A percentile compares a stretch with the other conserved stretches of the same genome.
Conservation (phyloP, 345 rosid genomes). For the Bruguiera sexangula region DNA sequence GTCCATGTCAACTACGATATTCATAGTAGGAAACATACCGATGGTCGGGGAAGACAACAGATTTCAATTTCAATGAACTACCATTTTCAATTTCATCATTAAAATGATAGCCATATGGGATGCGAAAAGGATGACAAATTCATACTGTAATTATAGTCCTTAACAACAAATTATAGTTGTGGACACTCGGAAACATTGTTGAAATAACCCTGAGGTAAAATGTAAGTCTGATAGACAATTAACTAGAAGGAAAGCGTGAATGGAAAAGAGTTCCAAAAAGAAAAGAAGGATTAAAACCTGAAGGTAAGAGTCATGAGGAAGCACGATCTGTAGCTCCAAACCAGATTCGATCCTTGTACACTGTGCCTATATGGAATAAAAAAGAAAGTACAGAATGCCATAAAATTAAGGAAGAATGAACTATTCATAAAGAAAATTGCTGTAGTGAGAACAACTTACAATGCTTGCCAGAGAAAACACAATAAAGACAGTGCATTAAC, state of each 20-base stretch:
- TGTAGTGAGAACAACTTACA: constrained; percentile 47
- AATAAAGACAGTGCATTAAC: constrained; percentile 77
- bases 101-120: too few species aligned
- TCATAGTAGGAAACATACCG: background rate
- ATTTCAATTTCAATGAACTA: too few species aligned
- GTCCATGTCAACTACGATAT: too few species aligned
- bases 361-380: constrained; percentile 48
- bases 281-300: constrained; percentile 48
- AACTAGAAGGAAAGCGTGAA: constrained; percentile 6
- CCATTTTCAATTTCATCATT: too few species aligned
- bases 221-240: background rate
- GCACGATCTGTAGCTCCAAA: constrained; percentile 93
- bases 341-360: constrained; percentile 84
- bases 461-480: constrained; percentile 79
- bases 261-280: background rate
- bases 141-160: background rate
- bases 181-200: constrained; percentile 69
- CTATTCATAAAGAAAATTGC: background rate
- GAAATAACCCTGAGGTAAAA: constrained; percentile 68
- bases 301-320: constrained; percentile 92
- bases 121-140: too few species aligned
- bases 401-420: background rate
- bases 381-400: background rate
- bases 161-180: constrained; percentile 38
- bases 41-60: too few species aligned